Base-by-base conservation (phyloP, 2,329 filamentous ascomycete species). In the Claviceps sp. region DNA sequence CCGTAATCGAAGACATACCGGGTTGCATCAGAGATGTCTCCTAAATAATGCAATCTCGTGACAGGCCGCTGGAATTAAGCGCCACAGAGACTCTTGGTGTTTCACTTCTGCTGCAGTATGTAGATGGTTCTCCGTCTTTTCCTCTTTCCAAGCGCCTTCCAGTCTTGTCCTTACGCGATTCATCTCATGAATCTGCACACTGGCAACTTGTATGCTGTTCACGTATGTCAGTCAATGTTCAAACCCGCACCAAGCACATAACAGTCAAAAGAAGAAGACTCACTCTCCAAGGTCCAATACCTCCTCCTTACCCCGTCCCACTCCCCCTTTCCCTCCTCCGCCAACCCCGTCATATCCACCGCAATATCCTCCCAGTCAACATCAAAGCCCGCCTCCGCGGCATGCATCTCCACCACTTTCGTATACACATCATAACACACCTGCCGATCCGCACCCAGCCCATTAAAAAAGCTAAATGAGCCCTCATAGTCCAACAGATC, bases 401-500 rank as follows among this genome's bases (percentile, higher is more conserved):
- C 74, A 68, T 97, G 89, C 75, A 95, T 84, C 68, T 97, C 91
- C 1, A 88, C 85, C 2, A 97, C 88, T 65, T 86, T 88, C 50
- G 84, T 86, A 69, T 97, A 97, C 24, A 98, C 90, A 70, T 97
- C 93, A 68, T 97, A 97, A 68, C 88, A 95, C 55, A 97, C 84
- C 66, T 84, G 84, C 46, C 93, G 76, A 69, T 98, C 93, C 2
- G 93, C 93, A 0, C 93, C 93, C 53, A 97, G 81, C 0, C 93
- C 89, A 62, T 94, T 89, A 65, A 95, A 88, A 68, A 91, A 94
- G 57, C 90, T 84, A 64, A 94, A 95, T 8, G 84, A 77, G 54
- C 90, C 86, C 4, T 77, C 69, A 22, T 76, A 72, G 58, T 86
- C 83, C 46, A 98, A 71, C 51, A 97, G 67, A 0, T 81, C 84